Percentiles rank a stretch among this genome's conserved stretches.
phyloP scores from a whole-genome alignment of 2,329 filamentous ascomycete genomes.

The Aspergillus phoenicis region DNA sequence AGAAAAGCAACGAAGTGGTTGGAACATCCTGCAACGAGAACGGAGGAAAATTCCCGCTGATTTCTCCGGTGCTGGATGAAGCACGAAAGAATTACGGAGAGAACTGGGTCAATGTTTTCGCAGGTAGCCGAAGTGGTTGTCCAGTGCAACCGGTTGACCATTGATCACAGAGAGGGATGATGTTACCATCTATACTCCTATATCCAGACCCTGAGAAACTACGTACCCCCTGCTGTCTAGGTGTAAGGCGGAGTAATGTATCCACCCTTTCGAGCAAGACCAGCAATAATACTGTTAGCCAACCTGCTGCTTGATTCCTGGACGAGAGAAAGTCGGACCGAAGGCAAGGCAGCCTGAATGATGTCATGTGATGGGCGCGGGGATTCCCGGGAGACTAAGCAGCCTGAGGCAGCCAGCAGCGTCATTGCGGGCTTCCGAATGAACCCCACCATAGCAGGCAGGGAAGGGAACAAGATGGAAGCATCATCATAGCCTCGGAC shows the following conservation, averaged over 20 bases:
- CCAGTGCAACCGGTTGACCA: neutral
- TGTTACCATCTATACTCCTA: neutral
- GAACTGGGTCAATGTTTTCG: slow-evolving; percentile 20
- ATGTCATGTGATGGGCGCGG: slow-evolving; percentile 31
- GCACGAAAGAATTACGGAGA: slow-evolving; percentile 34
- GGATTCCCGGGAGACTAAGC: slow-evolving; percentile 24
- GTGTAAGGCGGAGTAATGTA: neutral
- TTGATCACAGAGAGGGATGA: neutral
- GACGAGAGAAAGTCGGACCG: neutral
- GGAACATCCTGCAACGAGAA: slow-evolving; percentile 16
- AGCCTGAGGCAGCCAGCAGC: slow-evolving; percentile 23
- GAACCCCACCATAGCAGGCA: slow-evolving; percentile 21
- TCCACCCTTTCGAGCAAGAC: neutral
- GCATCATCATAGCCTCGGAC: slow-evolving; percentile 13
- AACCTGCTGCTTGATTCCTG: neutral
- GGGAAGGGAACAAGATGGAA: slow-evolving; percentile 4
- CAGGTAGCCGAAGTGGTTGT: slow-evolving; percentile 8
- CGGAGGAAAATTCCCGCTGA: slow-evolving; percentile 22
- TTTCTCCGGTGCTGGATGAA: slow-evolving; percentile 24
- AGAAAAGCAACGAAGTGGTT: slow-evolving; percentile 21
- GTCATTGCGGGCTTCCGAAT: slow-evolving; percentile 17
- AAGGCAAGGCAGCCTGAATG: slow-evolving; percentile 15
- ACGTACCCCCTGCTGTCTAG: neutral
- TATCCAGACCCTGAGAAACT: slow-evolving; percentile 1
- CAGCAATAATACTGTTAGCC: neutral